These are phyloP conservation scores for Fusarium tuaranense DNA, from an alignment of 2,329 filamentous ascomycete species.

Conservation along the genomic window DNA sequence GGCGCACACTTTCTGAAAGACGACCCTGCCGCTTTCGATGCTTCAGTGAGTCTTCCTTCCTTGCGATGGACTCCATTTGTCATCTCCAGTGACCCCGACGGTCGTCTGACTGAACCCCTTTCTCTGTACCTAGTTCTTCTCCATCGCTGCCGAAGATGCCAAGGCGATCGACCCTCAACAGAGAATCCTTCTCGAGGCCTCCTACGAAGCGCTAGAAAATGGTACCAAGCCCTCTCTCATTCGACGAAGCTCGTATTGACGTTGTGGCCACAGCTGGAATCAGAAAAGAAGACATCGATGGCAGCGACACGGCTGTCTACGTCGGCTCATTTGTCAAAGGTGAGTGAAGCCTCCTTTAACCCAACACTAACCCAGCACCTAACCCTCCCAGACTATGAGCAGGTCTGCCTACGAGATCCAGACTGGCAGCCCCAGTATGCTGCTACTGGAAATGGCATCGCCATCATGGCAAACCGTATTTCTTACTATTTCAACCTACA, in stretches of 20 bases:
- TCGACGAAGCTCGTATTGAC: background rate
- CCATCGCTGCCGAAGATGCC: conserved; percentile 61
- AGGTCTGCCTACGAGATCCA: conserved; percentile 61
- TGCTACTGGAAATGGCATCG: conserved; percentile 64
- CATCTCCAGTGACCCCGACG: background rate
- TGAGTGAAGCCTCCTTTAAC: conserved; percentile 24
- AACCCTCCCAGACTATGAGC: conserved; percentile 59
- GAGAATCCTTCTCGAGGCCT: conserved; percentile 62
- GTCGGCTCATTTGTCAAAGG: conserved; percentile 65
- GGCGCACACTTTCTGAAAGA: conserved; percentile 64
- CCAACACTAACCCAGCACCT: background rate
- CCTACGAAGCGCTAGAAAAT: conserved; percentile 64
- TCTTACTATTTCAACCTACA: conserved; percentile 67
- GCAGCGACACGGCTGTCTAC: conserved; percentile 60
- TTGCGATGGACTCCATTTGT: background rate
- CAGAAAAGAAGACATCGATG: conserved; percentile 56
- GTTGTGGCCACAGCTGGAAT: conserved; percentile 54
- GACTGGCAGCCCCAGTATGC: conserved; percentile 64
- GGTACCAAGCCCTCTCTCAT: conserved; percentile 45
- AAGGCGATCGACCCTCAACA: conserved; percentile 66
- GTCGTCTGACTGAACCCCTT: conserved; percentile 5
- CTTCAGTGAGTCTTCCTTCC: conserved; percentile 53
- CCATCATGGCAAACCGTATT: conserved; percentile 67
- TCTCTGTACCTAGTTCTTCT: conserved; percentile 59
- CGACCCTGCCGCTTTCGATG: conserved; percentile 61